Evolutionary conservation across 768 basidiomycete species (phyloP), one percentile per base, ranked within the genome.

Genomic region (Phaeotremella skinneri): DNA sequence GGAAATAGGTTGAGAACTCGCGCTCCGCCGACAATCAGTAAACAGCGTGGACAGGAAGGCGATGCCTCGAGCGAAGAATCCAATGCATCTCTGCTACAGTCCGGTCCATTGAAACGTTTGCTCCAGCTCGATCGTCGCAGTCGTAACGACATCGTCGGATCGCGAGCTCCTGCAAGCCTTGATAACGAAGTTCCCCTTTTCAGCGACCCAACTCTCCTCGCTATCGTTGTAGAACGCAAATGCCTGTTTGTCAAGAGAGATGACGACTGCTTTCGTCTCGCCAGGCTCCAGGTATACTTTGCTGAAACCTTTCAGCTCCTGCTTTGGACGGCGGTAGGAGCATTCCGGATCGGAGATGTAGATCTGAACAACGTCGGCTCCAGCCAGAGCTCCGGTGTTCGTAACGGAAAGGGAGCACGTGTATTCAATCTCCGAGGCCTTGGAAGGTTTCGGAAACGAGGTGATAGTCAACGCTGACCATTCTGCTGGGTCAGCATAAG

Each of bases 301-400:
- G 23, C 43, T 66, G 62, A 78, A 80, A 5, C 84, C 86, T 51
- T 84, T 85, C 34, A 91, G 79, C 68, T 87, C 82, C 49, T 83
- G 77, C 25, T 71, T 74, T 0, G 88, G 87, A 21, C 68, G 84
- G 82, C 3, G 81, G 81, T 56, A 83, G 58, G 43, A 81, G 79
- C 62, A 80, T 70, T 65, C 82, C 74, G 59, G 39, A 59, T 82
- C 80, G 2, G 81, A 74, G 5, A 86, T 76, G 70, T 87, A 87
- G 27, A 86, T 63, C 68, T 87, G 86, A 7, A 83, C 81, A 42
- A 85, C 83, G 67, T 85, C 83, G 0, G 84, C 84, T n/a, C 85
- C 86, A 0, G 71, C 58, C 14, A 81, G 56, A 2, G 69, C 48
- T 4, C 86, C 85, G 20, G 76, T 80, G 72, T 86, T 87, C 50